A percentile compares a stretch with the other conserved stretches of the same genome.
These are phyloP conservation scores for Dorcoceras hygrometricum DNA, from an alignment of 257 asterid genomes.

Conservation along the genomic window DNA sequence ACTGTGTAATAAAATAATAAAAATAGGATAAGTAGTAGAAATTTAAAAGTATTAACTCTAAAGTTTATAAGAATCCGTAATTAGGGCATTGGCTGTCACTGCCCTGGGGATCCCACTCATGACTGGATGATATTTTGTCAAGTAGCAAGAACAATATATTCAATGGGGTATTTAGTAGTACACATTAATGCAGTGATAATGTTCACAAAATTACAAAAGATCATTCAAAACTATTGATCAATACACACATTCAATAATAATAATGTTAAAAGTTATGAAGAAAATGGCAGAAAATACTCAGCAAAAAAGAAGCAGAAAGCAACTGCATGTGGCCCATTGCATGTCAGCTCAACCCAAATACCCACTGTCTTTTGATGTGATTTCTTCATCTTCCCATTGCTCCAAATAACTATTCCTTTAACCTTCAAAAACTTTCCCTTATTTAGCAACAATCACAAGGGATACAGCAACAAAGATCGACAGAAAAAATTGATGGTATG, in stretches of 20 bases:
- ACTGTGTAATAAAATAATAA: too few species aligned
- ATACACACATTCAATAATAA: background rate
- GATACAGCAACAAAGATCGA: conserved; percentile 9
- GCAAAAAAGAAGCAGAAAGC: conserved; percentile 42
- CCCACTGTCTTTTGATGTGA: conserved; percentile 42
- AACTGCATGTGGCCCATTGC: conserved; percentile 67
- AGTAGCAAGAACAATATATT: background rate
- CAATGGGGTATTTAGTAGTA: background rate
- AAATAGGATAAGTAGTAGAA: too few species aligned
- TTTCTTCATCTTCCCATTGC: conserved; percentile 28
- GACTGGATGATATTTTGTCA: background rate
- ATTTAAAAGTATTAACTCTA: too few species aligned
- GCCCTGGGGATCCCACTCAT: background rate
- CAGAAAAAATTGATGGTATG: conserved; percentile 15
- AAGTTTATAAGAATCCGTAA: background rate
- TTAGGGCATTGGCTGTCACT: background rate
- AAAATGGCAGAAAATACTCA: background rate
- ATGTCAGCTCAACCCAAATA: conserved; percentile 47
- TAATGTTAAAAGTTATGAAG: background rate
- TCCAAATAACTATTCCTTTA: conserved; percentile 30
- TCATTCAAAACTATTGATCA: too few species aligned
- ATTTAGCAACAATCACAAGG: conserved; percentile 29
- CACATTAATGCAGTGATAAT: background rate
- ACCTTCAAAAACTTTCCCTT: conserved; percentile 35
- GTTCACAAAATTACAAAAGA: background rate